phyloP scores from a whole-genome alignment of 2,329 filamentous ascomycete genomes.

The Periconia digitata region DNA sequence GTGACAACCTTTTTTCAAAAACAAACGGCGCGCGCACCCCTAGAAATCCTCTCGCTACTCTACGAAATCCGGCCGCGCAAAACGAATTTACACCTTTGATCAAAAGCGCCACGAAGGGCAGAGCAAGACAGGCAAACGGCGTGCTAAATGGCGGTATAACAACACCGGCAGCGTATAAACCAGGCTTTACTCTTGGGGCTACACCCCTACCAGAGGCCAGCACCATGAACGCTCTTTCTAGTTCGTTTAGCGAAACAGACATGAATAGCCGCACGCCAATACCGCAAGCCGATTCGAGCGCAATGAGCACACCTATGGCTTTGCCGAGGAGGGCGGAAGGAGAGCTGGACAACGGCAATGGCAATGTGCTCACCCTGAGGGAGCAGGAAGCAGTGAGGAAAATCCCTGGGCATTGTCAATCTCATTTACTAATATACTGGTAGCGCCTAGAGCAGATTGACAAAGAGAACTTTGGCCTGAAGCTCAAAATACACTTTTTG shows the following conservation, averaged over 20 bases:
- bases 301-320: constrained; percentile 77
- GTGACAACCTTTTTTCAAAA: constrained; percentile 69
- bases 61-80: constrained; percentile 57
- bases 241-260: constrained; percentile 58
- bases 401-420: background rate
- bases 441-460: constrained; percentile 87
- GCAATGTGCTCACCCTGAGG: constrained; percentile 85
- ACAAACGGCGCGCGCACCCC: constrained; percentile 72
- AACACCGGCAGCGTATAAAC: constrained; percentile 69
- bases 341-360: constrained; percentile 77
- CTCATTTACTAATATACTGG: constrained; percentile 5
- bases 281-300: constrained; percentile 76
- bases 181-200: constrained; percentile 66
- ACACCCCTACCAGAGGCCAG: constrained; percentile 78
- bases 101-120: constrained; percentile 76
- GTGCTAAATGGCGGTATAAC: constrained; percentile 36
- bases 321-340: constrained; percentile 66
- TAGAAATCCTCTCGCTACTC: constrained; percentile 64
- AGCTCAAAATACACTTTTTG: constrained; percentile 94
- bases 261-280: constrained; percentile 69
- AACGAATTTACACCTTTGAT: constrained; percentile 94
- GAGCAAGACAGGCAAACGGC: constrained; percentile 49
- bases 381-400: constrained; percentile 83
- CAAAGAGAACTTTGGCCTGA: constrained; percentile 86
- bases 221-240: constrained; percentile 51